phyloP scores from a whole-genome alignment of 805 yeast genomes.

The Naumovozyma baii region DNA sequence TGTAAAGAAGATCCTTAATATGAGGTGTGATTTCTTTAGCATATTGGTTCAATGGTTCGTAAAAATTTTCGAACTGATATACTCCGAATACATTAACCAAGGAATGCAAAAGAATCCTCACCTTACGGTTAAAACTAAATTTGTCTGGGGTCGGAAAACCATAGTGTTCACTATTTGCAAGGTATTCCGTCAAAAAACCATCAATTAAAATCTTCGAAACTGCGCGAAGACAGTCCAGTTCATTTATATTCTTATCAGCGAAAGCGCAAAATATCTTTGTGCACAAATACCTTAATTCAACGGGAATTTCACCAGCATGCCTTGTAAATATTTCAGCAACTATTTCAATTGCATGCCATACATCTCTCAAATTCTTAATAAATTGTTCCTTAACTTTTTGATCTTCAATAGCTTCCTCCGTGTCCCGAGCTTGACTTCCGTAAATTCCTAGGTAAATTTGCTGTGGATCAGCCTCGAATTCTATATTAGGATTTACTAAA shows the following conservation, averaged over 20 bases:
- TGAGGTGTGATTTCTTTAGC: conserved; percentile 23
- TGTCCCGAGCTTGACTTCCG: conserved; percentile 32
- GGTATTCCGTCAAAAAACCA: conserved; percentile 18
- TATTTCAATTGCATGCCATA: conserved; percentile 63
- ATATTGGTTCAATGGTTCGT: conserved; percentile 29
- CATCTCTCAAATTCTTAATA: conserved; percentile 58
- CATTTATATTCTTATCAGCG: conserved; percentile 45
- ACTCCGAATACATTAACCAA: conserved; percentile 22
- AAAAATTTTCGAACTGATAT: conserved; percentile 21
- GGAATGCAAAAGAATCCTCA: conserved; percentile 13
- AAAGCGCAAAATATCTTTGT: conserved; percentile 35
- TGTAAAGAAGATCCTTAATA: conserved; percentile 18
- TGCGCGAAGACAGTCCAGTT: conserved; percentile 55
- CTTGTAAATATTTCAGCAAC: conserved; percentile 40
- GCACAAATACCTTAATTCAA: conserved; percentile 48
- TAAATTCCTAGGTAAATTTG: conserved; percentile 39
- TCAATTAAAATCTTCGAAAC: conserved; percentile 32
- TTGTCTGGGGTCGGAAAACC: conserved; percentile 9
- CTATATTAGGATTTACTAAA: conserved; percentile 34
- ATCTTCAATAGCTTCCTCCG: conserved; percentile 73
- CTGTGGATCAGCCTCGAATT: conserved; percentile 75
- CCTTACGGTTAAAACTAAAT: conserved; percentile 10
- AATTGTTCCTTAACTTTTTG: conserved; percentile 61
- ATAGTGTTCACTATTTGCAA: conserved; percentile 17
- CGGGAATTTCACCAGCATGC: conserved; percentile 40